Conservation (phyloP, 75 land plant genomes). For the Pinus albicaulis region DNA sequence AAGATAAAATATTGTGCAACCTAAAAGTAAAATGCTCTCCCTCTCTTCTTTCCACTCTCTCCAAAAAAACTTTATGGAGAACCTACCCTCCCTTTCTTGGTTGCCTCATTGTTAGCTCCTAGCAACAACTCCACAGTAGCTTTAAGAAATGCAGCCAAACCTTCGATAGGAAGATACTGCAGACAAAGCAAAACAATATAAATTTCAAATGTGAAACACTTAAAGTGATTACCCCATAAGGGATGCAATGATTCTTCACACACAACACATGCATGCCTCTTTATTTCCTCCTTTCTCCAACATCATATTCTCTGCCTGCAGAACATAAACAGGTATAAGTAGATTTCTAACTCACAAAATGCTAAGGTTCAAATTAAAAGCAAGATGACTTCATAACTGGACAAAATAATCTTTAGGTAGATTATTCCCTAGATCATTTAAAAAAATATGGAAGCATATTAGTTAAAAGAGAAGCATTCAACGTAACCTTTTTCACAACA, state of each 20-base stretch:
- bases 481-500: slow-evolving; percentile 90
- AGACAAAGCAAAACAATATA: slow-evolving; percentile 6
- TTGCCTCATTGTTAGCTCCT: slow-evolving; percentile 79
- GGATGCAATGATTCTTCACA: background rate
- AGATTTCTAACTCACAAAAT: background rate
- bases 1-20: too few relatives aligned
- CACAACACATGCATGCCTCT: slow-evolving; percentile 55
- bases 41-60: too few relatives aligned
- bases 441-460: background rate
- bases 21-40: too few relatives aligned
- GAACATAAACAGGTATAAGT: background rate
- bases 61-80: background rate
- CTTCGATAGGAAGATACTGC: slow-evolving; percentile 99
- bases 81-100: slow-evolving; percentile 36
- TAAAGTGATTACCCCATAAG: background rate
- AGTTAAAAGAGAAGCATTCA: background rate
- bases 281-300: slow-evolving; percentile 93
- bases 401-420: background rate
- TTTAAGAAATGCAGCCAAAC: slow-evolving; percentile 96
- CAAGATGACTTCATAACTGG: background rate
- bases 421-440: background rate
- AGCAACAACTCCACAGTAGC: slow-evolving; percentile 88
- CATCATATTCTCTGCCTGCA: slow-evolving; percentile 91
- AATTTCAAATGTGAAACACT: slow-evolving; percentile 4
- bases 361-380: background rate